Evolutionary conservation across 805 yeast genomes (phyloP).

Genomic region (Ogataea minuta): DNA sequence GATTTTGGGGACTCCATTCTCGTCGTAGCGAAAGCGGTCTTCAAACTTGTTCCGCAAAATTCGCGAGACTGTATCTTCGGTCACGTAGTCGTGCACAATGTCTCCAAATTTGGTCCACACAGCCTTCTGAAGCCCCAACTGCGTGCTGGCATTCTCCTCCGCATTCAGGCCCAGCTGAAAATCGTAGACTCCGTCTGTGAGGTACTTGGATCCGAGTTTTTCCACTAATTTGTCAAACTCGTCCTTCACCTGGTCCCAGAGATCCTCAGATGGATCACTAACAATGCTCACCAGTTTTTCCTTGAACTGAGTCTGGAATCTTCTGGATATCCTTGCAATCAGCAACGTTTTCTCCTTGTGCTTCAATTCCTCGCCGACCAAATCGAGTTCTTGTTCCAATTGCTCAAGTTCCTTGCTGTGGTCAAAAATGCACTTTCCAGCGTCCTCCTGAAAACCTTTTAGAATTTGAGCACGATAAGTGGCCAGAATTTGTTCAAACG

Average conservation of each 20-base stretch:
- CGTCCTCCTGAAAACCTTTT: conserved; percentile 31
- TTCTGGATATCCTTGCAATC: conserved; percentile 44
- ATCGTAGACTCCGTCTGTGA: conserved; percentile 41
- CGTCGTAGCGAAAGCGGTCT: conserved; percentile 78
- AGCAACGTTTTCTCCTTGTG: conserved; percentile 42
- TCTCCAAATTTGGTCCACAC: conserved; percentile 68
- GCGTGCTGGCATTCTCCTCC: conserved; percentile 41
- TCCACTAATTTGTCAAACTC: conserved; percentile 41
- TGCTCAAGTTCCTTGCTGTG: conserved; percentile 35
- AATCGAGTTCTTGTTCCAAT: conserved; percentile 32
- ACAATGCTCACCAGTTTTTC: conserved; percentile 50
- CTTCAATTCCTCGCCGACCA: conserved; percentile 33
- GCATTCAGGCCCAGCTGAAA: conserved; percentile 61
- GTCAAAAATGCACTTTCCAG: conserved; percentile 35
- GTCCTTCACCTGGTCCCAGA: conserved; percentile 60
- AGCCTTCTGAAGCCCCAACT: conserved; percentile 43
- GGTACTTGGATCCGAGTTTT: conserved; percentile 32
- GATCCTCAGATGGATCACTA: conserved; percentile 45
- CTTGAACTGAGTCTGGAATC: conserved; percentile 44
- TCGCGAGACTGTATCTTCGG: conserved; percentile 62
- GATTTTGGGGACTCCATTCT: conserved; percentile 73
- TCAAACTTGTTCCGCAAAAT: conserved; percentile 81
- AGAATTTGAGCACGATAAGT: conserved; percentile 22
- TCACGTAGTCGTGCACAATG: conserved; percentile 57
- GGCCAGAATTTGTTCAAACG: conserved; percentile 27